These are phyloP conservation scores for Persicaria maculosa DNA, from an alignment of 148 eudicot genomes.

Conservation along the genomic window DNA sequence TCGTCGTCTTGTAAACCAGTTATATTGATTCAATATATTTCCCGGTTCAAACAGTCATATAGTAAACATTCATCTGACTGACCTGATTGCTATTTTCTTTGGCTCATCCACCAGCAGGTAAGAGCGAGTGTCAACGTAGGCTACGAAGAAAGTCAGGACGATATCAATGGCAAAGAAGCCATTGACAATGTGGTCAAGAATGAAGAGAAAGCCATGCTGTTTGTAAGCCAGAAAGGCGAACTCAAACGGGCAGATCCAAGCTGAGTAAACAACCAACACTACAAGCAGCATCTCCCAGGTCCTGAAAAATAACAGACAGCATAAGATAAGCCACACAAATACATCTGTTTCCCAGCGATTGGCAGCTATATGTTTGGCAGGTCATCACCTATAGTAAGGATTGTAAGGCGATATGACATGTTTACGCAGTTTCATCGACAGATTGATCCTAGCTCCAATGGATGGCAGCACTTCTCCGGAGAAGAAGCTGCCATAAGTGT, in stretches of 20 bases:
- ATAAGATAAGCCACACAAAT: not conserved
- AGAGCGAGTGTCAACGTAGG: constrained; percentile 58
- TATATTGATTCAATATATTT: not conserved
- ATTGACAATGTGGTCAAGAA: constrained; percentile 70
- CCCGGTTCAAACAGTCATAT: not conserved
- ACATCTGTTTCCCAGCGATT: not conserved
- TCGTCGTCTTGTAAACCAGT: no score
- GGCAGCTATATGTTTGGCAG: not conserved
- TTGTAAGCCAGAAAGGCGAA: constrained; percentile 60
- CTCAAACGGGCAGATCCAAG: constrained; percentile 89
- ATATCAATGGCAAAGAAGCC: constrained; percentile 78
- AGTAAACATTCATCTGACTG: constrained; percentile 15
- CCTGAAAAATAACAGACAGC: constrained; percentile 33
- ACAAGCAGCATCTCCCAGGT: constrained; percentile 80
- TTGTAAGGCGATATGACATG: constrained; percentile 54
- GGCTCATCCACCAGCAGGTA: constrained; percentile 77
- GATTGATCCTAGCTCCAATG: constrained; percentile 74
- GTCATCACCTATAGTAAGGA: constrained; percentile 55
- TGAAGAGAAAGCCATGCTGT: constrained; percentile 36
- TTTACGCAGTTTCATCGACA: constrained; percentile 35
- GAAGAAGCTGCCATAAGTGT: constrained; percentile 42
- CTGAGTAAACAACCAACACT: constrained; percentile 70
- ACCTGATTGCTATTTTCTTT: constrained; percentile 67
- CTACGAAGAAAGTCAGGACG: constrained; percentile 86
- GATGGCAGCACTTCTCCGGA: constrained; percentile 67